Evolutionary conservation across 148 eudicot species (phyloP), one percentile per base, ranked within the genome.

Genomic region (Polygonum maritimum): DNA sequence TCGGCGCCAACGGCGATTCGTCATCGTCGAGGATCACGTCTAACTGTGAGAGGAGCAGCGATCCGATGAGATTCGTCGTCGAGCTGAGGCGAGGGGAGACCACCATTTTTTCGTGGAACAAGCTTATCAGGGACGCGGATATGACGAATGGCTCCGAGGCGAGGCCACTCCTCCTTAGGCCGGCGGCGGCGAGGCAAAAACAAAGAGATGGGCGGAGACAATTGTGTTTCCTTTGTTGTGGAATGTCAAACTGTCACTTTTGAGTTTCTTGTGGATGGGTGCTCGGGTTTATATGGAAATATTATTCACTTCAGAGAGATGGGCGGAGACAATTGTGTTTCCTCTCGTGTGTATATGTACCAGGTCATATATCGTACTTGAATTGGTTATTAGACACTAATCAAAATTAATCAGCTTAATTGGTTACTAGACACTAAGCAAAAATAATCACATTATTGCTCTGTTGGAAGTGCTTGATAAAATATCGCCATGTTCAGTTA

Each of bases 141-240:
- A 72, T 44, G 54, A 13, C 35, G 8, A 72, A 44, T 45, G 75
- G 15, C 31, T 49, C 49, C 31, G 31, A 26, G 31, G 31, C 31
- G 31, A 26, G n/a, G 31, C 31, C 31, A 1, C 31, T 26, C 31
- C 31, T 26, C 31, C 1, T 26, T 0, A 26, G 31, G 31, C 31
- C 31, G 31, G 31, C 31, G 31, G 31, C 31, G 31, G 31, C 31
- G 31, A 26, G 31, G 31, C 31, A 26, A 26, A 0, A 26, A 26
- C 31, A 26, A 26, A 21, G 99, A 96, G 82, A 84, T 96, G 97
- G 99, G 92, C n/a, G n/a, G n/a, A n/a, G n/a, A n/a, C n/a, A n/a
- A n/a, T 74, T 75, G 94, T 45, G 36, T 2, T 76, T 26, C 51
- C 44, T 54, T 13, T n/a, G 40, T 48, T 13, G 6, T 54, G 31